A percentile compares a stretch with the other conserved stretches of the same genome.
Evolutionary conservation across 768 basidiomycete species (phyloP).

Genomic region (Panellus pusillus): DNA sequence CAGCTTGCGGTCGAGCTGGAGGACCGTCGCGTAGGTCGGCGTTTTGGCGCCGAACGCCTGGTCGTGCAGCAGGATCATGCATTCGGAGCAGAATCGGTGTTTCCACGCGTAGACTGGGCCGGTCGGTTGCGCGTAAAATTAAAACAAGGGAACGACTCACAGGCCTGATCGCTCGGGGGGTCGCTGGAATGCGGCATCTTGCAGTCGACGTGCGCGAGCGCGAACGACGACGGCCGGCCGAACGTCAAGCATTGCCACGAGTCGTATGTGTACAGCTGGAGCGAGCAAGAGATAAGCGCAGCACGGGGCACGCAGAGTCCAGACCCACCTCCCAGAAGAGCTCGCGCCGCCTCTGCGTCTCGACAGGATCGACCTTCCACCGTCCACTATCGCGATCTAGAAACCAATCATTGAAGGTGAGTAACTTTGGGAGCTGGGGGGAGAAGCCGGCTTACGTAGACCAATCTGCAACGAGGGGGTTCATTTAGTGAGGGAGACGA

Average conservation of each 20-base stretch:
- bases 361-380: conserved; percentile 59
- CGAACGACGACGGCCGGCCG: conserved; percentile 68
- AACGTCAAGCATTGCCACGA: conserved; percentile 67
- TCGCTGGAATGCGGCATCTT: conserved; percentile 57
- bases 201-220: conserved; percentile 66
- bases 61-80: conserved; percentile 68
- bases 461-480: conserved; percentile 50
- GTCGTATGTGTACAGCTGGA: conserved; percentile 45
- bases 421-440: conserved; percentile 11
- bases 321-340: conserved; percentile 58
- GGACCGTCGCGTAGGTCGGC: conserved; percentile 64
- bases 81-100: conserved; percentile 66
- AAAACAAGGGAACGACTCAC: conserved; percentile 37
- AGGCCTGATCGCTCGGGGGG: conserved; percentile 53
- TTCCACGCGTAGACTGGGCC: conserved; percentile 64
- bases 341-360: conserved; percentile 63
- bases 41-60: conserved; percentile 72
- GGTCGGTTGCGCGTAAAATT: neutral
- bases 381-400: conserved; percentile 70
- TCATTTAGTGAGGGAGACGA: conserved; percentile 14
- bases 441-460: conserved; percentile 49
- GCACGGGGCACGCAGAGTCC: conserved; percentile 22
- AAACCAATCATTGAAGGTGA: neutral
- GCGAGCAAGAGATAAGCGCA: neutral
- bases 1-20: conserved; percentile 67